A percentile compares a stretch with the other conserved stretches of the same genome.
phyloP scores from a whole-genome alignment of 164 flowering plant species.

The Vitis cinerea region DNA sequence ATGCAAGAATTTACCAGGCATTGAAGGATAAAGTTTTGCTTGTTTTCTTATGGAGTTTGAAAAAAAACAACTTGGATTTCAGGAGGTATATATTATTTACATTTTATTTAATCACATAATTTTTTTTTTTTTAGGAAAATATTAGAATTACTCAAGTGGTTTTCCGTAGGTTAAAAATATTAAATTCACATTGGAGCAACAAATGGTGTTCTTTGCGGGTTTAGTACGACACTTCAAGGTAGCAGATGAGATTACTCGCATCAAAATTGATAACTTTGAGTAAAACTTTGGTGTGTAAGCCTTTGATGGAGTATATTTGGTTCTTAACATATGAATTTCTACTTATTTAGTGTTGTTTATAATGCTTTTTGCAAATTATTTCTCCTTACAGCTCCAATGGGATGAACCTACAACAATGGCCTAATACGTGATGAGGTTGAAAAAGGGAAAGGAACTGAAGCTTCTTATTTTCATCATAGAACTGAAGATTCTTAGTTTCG shows the following conservation, averaged over 20 bases:
- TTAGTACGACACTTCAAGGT: slow-evolving; percentile 73
- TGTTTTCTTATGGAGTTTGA: slow-evolving; percentile 86
- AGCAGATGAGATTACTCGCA: slow-evolving; percentile 62
- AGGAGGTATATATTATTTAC: slow-evolving; percentile 55
- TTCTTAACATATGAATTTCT: too few relatives aligned
- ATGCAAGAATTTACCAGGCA: slow-evolving; percentile 65
- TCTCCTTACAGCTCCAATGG: too few relatives aligned
- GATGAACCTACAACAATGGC: too few relatives aligned
- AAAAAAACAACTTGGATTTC: slow-evolving; percentile 96
- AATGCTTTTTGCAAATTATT: too few relatives aligned
- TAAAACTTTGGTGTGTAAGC: too few relatives aligned
- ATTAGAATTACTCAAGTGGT: not conserved
- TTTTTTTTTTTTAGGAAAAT: not conserved
- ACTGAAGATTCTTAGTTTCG: too few relatives aligned
- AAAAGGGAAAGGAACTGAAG: too few relatives aligned
- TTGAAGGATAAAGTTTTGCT: slow-evolving; percentile 87
- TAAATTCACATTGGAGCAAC: slow-evolving; percentile 87
- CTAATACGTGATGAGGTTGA: too few relatives aligned
- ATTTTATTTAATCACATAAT: not conserved
- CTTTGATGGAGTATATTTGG: too few relatives aligned
- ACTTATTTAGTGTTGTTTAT: too few relatives aligned
- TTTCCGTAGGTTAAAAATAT: slow-evolving; percentile 83
- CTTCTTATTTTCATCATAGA: too few relatives aligned
- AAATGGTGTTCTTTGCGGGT: slow-evolving; percentile 95
- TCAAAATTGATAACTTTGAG: too few relatives aligned